Conservation (phyloP, 768 basidiomycete genomes). For the Phanerochaete carnosa region DNA sequence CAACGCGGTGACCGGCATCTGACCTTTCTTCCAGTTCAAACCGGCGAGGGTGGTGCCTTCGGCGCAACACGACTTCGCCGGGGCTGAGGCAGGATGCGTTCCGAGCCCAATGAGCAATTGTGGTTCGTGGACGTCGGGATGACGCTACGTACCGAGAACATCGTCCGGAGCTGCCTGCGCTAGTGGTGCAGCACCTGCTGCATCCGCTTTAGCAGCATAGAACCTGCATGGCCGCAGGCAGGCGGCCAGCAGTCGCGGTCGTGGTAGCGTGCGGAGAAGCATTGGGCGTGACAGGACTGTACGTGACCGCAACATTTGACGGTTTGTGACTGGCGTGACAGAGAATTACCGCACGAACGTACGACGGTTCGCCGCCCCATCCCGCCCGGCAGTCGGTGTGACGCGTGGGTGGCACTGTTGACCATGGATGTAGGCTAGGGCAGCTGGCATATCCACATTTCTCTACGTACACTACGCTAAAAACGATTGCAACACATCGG, state of each 20-base stretch:
- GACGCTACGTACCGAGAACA: not conserved
- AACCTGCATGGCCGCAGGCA: constrained; percentile 19
- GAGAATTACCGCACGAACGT: not conserved
- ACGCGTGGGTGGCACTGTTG: not conserved
- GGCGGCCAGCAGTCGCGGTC: constrained; percentile 19
- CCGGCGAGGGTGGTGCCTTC: constrained; percentile 78
- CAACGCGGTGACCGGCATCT: constrained; percentile 69
- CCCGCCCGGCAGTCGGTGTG: not conserved
- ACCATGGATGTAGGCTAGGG: too few species aligned
- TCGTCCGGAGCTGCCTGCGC: not conserved
- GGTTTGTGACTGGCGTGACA: not conserved
- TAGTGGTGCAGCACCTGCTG: not conserved
- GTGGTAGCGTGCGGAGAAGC: constrained; percentile 22
- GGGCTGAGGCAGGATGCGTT: constrained; percentile 8
- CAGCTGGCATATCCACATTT: too few species aligned
- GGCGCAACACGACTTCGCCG: constrained; percentile 56
- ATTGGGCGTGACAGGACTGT: constrained; percentile 17
- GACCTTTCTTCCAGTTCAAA: constrained; percentile 78
- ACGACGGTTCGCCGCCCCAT: not conserved
- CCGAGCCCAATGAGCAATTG: not conserved
- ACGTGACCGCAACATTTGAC: constrained; percentile 7
- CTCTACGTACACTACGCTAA: too few species aligned
- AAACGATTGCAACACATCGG: too few species aligned
- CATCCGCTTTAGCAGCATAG: constrained; percentile 16
- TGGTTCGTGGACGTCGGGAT: not conserved